Evolutionary conservation across 2,329 filamentous ascomycete species (phyloP), one percentile per base, ranked within the genome.

Genomic region (Madurella mycetomatis): DNA sequence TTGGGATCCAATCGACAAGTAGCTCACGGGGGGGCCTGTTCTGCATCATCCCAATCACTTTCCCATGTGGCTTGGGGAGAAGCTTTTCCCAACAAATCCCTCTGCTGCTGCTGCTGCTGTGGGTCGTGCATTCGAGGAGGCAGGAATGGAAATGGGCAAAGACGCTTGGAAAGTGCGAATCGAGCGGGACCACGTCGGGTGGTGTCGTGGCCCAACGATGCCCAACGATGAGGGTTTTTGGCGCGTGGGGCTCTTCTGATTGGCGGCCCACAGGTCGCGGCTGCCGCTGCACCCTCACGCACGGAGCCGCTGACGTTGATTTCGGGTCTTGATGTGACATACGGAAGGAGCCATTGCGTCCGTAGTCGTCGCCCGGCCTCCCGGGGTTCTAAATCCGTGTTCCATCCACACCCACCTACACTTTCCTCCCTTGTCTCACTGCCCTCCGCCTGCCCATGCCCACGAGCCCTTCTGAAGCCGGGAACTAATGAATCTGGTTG

Each of bases 161-260:
- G 31, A 39, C 18, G 48, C 37, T 39, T 41, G 51, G 41, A 56
- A 54, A 46, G 34, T 47, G 46, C 61, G 59, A 63, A 61, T 63
- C 54, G 56, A 47, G 58, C 45, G 42, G 45, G 45, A 56, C 61
- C 61, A 62, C 61, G 60, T 63, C 41, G 48, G 53, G 47, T 44
- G 42, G 37, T 59, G 56, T 60, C 53, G 59, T 58, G 51, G 59
- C 62, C 60, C 54, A 61, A 62, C 55, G 60, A 54, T 64, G 62
- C 62, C 62, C 62, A 60, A 64, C 52, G 49, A 44, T 17, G 53
- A 53, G 34, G 49, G 47, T 41, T 9, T 47, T 41, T 53, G 43
- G 18, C 37, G 2, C 25, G 12, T 31, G 4, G 34, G 37, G 12
- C 39, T 5, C 9, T 11, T 7, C 15, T 55, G 25, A 64, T 63